phyloP scores from a whole-genome alignment of 2,329 filamentous ascomycete species.

The Triangularia verruculosa region DNA sequence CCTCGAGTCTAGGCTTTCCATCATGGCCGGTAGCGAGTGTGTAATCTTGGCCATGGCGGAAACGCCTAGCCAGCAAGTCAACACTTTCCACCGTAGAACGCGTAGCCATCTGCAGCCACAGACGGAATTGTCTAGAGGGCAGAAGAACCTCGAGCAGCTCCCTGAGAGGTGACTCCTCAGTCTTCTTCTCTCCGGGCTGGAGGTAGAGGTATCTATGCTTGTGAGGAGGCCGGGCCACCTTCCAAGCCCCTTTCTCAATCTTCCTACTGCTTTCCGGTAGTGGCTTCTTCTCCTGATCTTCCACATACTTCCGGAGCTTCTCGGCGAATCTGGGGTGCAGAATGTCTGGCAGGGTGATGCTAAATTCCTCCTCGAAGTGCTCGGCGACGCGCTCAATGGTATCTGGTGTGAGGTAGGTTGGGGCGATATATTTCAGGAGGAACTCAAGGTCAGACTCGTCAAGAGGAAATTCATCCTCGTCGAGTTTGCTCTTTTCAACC shows the following conservation, averaged over 20 bases:
- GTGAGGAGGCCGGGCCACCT: constrained; percentile 81
- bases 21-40: constrained; percentile 86
- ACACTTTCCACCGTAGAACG: constrained; percentile 69
- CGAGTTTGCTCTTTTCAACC: constrained; percentile 42
- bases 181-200: constrained; percentile 47
- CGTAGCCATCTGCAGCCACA: constrained; percentile 85
- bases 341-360: constrained; percentile 76
- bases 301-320: constrained; percentile 68
- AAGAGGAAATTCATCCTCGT: constrained; percentile 53
- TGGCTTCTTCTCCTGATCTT: constrained; percentile 55
- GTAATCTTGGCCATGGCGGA: constrained; percentile 85
- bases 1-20: constrained; percentile 74
- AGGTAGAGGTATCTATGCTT: constrained; percentile 92
- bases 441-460: constrained; percentile 83
- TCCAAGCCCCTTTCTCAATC: constrained; percentile 64
- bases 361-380: constrained; percentile 78
- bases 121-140: constrained; percentile 79
- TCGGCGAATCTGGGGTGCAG: constrained; percentile 74
- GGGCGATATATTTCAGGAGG: constrained; percentile 83
- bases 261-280: constrained; percentile 48
- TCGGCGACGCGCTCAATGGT: constrained; percentile 79
- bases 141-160: constrained; percentile 80
- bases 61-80: constrained; percentile 79
- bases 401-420: constrained; percentile 88
- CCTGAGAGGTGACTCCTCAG: constrained; percentile 58